phyloP scores from a whole-genome alignment of 805 yeast genomes.

The Kluyveromyces aestuarii region DNA sequence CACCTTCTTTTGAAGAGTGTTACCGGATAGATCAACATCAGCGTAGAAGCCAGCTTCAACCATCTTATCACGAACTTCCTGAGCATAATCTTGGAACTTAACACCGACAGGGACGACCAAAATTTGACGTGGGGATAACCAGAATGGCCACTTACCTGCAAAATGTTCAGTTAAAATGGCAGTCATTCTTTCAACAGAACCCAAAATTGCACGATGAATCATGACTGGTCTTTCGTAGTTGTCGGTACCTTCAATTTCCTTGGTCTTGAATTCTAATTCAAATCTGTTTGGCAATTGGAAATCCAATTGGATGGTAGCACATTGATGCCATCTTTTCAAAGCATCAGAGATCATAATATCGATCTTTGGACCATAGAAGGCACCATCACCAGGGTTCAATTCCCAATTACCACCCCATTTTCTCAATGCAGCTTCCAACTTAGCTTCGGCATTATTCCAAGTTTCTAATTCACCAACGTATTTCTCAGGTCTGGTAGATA shows the following conservation, averaged over 20 bases:
- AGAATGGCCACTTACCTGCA: constrained; percentile 99
- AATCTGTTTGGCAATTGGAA: constrained; percentile 96
- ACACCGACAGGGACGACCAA: constrained; percentile 96
- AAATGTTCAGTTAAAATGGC: constrained; percentile 96
- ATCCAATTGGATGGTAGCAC: constrained; percentile 97
- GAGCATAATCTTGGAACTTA: constrained; percentile 85
- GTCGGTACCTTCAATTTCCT: constrained; percentile 39
- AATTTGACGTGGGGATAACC: constrained; percentile 99
- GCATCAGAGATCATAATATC: constrained; percentile 95
- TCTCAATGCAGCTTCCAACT: constrained; percentile 73
- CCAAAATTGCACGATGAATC: constrained; percentile 98
- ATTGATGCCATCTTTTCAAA: constrained; percentile 93
- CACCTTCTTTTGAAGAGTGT: constrained; percentile 96
- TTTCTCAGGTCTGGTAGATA: constrained; percentile 95
- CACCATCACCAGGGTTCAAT: constrained; percentile 95
- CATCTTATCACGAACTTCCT: constrained; percentile 59
- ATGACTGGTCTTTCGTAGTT: constrained; percentile 83
- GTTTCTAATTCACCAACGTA: constrained; percentile 90
- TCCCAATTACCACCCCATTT: constrained; percentile 89
- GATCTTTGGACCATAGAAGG: constrained; percentile 91
- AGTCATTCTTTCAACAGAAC: constrained; percentile 98
- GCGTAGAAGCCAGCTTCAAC: constrained; percentile 76
- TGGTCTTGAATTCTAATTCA: constrained; percentile 77
- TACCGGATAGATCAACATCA: constrained; percentile 88
- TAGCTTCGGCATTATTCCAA: constrained; percentile 87